Base-by-base conservation (phyloP, 805 yeast genomes). In the Cyberlindnera lachancei region DNA sequence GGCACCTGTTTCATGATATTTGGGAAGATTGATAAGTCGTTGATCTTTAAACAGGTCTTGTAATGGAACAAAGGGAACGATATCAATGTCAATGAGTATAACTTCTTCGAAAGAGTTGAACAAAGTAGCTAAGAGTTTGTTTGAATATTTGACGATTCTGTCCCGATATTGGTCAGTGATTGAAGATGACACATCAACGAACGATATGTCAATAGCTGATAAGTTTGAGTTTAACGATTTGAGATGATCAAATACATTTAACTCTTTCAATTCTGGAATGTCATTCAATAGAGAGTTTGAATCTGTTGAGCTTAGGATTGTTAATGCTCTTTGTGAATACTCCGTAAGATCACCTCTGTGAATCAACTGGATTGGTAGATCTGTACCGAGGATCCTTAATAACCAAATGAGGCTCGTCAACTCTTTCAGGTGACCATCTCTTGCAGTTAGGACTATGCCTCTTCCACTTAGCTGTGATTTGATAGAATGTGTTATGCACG, bases 61-160 rank as follows among this genome's bases (percentile, higher is more conserved):
- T 5, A 69, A 56, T 4, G 56, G 43, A 25, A 61, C 58, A 30
- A 70, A 52, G 4, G 70, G 59, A 8, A 69, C 73, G 0, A 49
- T 39, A 47, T 73, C 79, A 4, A 79, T 70, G 52, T 74, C 79
- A 37, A 74, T 44, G 42, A 73, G 51, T 23, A 74, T 59, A 53
- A 63, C 64, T 34, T 73, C 78, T 42, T 70, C 75, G 46, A 68
- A 73, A 2, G 78, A 66, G 39, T 68, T 75, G 52, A 78, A 77
- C 23, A 73, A 39, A 17, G 69, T 60, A 1, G 83, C 79, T 20
- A 75, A 45, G 51, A 78, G 63, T 48, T 77, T 79, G 38, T 61
- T 62, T 11, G 55, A 46, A 4, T 65, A 63, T 20, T 45, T 53
- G 12, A 40, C 25, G 39, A 71, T 71, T 16, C 44, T 26, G 3